Conservation (phyloP, 2,329 filamentous ascomycete genomes). For the Dactylellina haptotyla region DNA sequence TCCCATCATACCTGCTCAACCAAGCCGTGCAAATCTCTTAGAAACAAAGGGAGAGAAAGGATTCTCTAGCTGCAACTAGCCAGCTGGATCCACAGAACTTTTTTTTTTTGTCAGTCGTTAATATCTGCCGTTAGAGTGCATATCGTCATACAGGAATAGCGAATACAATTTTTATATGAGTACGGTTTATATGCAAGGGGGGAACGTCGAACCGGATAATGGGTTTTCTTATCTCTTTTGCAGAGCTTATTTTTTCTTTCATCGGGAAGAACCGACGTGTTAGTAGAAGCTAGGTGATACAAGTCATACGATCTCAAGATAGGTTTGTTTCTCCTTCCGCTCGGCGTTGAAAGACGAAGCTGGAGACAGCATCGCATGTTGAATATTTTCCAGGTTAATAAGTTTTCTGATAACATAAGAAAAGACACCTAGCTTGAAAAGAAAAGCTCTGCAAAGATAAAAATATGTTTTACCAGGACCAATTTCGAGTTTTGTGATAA, state of each 20-base stretch:
- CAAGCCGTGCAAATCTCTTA: too few relatives aligned
- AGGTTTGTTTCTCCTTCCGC: background rate
- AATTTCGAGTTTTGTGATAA: background rate
- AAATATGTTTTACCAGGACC: background rate
- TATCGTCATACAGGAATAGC: conserved; percentile 20
- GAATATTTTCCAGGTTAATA: too few relatives aligned
- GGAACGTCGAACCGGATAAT: background rate
- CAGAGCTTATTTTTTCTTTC: too few relatives aligned
- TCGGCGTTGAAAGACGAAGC: background rate
- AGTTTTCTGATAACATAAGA: background rate
- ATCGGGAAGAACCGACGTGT: too few relatives aligned
- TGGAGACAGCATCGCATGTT: background rate
- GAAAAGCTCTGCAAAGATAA: too few relatives aligned
- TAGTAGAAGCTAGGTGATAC: background rate
- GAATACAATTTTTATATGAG: background rate
- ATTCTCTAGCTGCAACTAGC: too few relatives aligned
- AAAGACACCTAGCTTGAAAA: background rate
- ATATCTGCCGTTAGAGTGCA: conserved; percentile 22
- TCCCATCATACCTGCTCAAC: too few relatives aligned
- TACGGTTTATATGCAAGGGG: background rate
- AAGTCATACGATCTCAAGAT: conserved; percentile 25
- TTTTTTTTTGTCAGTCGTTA: conserved; percentile 5
- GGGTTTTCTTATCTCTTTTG: background rate
- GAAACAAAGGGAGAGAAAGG: background rate
- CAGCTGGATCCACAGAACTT: too few relatives aligned